These are phyloP conservation scores for Geotrichum carabidarum DNA, from an alignment of 1,139 yeast genomes.

Conservation along the genomic window DNA sequence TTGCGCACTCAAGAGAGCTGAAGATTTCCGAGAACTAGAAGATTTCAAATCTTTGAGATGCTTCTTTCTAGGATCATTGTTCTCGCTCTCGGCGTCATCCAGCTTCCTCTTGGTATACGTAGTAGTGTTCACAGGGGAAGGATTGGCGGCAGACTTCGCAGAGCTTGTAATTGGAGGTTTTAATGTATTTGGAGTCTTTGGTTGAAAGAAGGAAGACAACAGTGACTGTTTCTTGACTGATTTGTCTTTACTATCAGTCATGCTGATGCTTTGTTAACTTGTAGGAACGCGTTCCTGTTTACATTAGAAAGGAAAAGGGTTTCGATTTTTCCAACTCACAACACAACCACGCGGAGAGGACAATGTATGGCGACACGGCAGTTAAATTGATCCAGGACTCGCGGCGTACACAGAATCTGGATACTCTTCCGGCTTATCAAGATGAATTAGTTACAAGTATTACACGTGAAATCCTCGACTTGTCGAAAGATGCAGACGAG, in stretches of 20 bases:
- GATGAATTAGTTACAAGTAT: conserved; percentile 68
- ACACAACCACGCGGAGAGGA: conserved; percentile 5
- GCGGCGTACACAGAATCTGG: conserved; percentile 64
- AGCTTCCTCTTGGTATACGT: not conserved
- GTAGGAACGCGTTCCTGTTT: too few relatives aligned
- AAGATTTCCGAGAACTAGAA: not conserved
- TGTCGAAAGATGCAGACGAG: conserved; percentile 49
- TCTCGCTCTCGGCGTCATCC: not conserved
- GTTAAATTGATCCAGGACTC: conserved; percentile 80
- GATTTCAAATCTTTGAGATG: not conserved
- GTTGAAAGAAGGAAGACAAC: not conserved
- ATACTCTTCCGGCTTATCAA: conserved; percentile 67
- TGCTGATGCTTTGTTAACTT: not conserved
- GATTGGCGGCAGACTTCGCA: not conserved
- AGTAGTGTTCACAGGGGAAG: not conserved
- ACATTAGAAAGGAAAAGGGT: not conserved
- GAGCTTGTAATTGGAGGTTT: not conserved
- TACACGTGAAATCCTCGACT: conserved; percentile 41
- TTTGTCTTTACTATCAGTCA: conserved; percentile 1
- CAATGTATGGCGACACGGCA: conserved; percentile 90
- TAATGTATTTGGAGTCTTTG: not conserved
- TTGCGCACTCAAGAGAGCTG: conserved; percentile 14
- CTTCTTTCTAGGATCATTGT: conserved; percentile 2
- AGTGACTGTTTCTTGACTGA: conserved; percentile 7
- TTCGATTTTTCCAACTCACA: not conserved